Percentiles rank a stretch among this genome's conserved stretches.
phyloP scores from a whole-genome alignment of 345 rosid genomes.

The Angophora floribunda region DNA sequence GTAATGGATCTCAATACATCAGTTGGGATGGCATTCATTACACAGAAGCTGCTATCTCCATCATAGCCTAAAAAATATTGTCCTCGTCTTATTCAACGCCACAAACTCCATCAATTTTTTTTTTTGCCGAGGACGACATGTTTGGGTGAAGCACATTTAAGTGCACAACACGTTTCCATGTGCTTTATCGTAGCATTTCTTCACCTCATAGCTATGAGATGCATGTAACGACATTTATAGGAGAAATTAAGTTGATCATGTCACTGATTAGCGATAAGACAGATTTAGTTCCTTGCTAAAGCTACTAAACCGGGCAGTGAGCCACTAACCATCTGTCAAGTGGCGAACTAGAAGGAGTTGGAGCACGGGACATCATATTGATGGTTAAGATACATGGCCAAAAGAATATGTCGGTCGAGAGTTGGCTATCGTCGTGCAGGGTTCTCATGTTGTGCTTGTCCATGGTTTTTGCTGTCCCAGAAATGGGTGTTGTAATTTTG shows the following conservation, averaged over 20 bases:
- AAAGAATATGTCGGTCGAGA: neutral
- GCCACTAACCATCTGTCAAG: neutral
- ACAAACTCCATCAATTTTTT: slow-evolving; percentile 35
- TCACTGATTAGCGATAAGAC: neutral
- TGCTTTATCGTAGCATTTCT: neutral
- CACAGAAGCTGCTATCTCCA: slow-evolving; percentile 62
- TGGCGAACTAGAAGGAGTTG: neutral
- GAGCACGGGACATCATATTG: neutral
- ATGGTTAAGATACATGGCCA: neutral
- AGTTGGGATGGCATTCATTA: slow-evolving; percentile 85
- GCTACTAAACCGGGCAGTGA: neutral
- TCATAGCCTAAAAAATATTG: slow-evolving; percentile 48
- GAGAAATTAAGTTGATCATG: neutral
- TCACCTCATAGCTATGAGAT: neutral
- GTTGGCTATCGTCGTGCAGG: neutral
- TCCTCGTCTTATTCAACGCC: slow-evolving; percentile 59
- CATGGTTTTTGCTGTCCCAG: neutral
- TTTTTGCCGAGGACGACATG: slow-evolving; percentile 24
- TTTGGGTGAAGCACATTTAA: neutral
- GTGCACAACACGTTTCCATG: neutral
- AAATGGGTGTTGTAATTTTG: neutral
- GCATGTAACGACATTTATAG: neutral
- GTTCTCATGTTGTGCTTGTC: neutral
- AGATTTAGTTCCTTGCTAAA: neutral
- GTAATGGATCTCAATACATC: slow-evolving; percentile 30